A percentile compares a stretch with the other conserved stretches of the same genome.
Evolutionary conservation across 768 basidiomycete species (phyloP).

Genomic region (Xerocomus brunneocitrinus): DNA sequence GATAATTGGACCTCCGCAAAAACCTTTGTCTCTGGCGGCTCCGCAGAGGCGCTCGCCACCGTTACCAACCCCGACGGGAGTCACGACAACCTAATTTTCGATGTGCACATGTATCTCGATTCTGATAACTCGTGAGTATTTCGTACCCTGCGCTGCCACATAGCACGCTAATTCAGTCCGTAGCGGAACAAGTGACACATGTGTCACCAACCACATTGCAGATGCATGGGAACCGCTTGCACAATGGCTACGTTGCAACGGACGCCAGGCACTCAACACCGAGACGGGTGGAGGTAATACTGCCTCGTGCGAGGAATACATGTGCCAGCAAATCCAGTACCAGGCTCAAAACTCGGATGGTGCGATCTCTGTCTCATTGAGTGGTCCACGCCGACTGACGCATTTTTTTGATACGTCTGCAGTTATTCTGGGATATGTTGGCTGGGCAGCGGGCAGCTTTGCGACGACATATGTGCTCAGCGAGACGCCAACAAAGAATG

Average conservation of each 20-base stretch:
- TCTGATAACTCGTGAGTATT: constrained; percentile 42
- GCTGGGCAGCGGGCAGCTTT: not conserved
- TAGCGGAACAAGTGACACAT: constrained; percentile 18
- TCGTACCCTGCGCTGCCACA: not conserved
- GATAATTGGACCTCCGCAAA: constrained; percentile 52
- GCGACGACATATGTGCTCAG: not conserved
- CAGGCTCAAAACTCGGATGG: constrained; percentile 48
- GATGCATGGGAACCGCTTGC: constrained; percentile 44
- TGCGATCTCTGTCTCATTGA: constrained; percentile 7
- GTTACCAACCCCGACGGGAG: constrained; percentile 46
- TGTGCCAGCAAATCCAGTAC: constrained; percentile 44
- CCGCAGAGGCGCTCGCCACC: constrained; percentile 42
- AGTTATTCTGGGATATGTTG: not conserved
- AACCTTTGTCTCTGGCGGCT: constrained; percentile 48
- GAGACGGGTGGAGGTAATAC: constrained; percentile 59
- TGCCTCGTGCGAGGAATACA: constrained; percentile 40
- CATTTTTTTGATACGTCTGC: not conserved
- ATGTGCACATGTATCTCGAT: constrained; percentile 63
- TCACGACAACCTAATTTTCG: constrained; percentile 46
- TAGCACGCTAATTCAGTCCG: not conserved
- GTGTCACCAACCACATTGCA: constrained; percentile 52
- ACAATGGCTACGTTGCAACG: constrained; percentile 45
- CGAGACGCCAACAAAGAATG: not conserved
- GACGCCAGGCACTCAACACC: constrained; percentile 53
- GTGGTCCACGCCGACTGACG: not conserved